Percentiles rank a stretch among this genome's conserved stretches.
Evolutionary conservation across 148 eudicot species (phyloP).

Genomic region (Camellia japonica): DNA sequence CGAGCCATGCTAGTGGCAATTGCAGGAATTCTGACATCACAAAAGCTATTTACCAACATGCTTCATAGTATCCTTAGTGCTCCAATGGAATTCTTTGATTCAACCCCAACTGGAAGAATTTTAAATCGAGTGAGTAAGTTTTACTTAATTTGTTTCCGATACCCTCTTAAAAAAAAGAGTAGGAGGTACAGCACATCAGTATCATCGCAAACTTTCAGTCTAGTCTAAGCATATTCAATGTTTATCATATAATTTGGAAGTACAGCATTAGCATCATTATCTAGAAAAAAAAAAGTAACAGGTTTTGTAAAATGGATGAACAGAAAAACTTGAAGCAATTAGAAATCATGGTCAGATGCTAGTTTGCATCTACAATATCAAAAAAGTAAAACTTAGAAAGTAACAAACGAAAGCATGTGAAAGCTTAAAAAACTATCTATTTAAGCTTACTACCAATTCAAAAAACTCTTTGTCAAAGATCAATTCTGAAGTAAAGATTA

Average conservation of each 20-base stretch:
- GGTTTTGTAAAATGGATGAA: not conserved
- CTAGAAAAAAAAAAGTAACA: not conserved
- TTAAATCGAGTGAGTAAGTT: slow-evolving; percentile 57
- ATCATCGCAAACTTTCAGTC: not conserved
- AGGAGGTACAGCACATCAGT: not conserved
- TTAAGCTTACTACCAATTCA: not conserved
- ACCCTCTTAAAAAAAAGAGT: not conserved
- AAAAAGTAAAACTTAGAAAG: not conserved
- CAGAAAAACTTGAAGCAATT: not conserved
- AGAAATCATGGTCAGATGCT: not conserved
- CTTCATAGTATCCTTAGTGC: slow-evolving; percentile 58
- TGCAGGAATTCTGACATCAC: slow-evolving; percentile 58
- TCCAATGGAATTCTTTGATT: slow-evolving; percentile 88
- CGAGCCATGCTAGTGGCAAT: slow-evolving; percentile 57
- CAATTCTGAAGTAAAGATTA: not conserved
- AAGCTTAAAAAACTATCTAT: not conserved
- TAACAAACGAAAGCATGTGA: not conserved
- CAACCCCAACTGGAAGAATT: slow-evolving; percentile 84
- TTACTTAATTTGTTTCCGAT: not conserved
- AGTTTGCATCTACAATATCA: not conserved
- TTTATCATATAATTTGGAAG: not conserved
- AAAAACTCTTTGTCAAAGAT: not conserved
- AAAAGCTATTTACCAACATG: slow-evolving; percentile 69
- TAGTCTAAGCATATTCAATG: not conserved
- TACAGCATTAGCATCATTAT: not conserved